Conservation (phyloP, 352 stramenopile genomes). For the Pythium periplocum region DNA sequence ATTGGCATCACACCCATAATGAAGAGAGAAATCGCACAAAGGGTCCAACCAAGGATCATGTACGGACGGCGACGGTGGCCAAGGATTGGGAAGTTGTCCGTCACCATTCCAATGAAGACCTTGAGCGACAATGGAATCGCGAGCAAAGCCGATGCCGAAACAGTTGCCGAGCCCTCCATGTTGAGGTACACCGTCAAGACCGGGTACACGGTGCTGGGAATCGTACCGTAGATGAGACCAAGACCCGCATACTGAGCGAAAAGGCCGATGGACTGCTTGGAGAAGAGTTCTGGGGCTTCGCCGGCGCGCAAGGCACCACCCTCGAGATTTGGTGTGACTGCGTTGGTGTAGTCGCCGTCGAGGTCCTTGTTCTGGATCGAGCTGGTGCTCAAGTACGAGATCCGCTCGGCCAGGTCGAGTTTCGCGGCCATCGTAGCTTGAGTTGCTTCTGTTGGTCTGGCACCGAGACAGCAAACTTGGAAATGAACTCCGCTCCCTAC, state of each 20-base stretch:
- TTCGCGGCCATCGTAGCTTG: not conserved
- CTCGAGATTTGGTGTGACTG: slow-evolving; percentile 4
- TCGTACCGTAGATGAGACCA: slow-evolving; percentile 24
- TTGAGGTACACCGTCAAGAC: slow-evolving; percentile 28
- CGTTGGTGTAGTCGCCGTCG: slow-evolving; percentile 3
- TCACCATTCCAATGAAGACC: slow-evolving; percentile 30
- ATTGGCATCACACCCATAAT: slow-evolving; percentile 22
- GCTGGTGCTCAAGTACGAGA: slow-evolving; percentile 18
- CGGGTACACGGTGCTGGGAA: slow-evolving; percentile 23
- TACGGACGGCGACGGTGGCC: slow-evolving; percentile 32
- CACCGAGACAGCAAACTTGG: not conserved
- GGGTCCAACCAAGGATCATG: slow-evolving; percentile 30
- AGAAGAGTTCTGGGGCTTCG: slow-evolving; percentile 15
- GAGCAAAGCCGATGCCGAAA: slow-evolving; percentile 20
- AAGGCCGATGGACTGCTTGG: slow-evolving; percentile 20
- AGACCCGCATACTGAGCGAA: slow-evolving; percentile 26
- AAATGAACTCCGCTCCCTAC: slow-evolving; percentile 2
- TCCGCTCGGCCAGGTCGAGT: slow-evolving; percentile 12
- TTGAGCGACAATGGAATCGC: slow-evolving; percentile 33
- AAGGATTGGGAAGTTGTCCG: slow-evolving; percentile 30
- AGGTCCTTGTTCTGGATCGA: slow-evolving; percentile 8
- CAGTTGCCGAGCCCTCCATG: slow-evolving; percentile 23
- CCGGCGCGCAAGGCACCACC: slow-evolving; percentile 16
- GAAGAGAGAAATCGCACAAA: slow-evolving; percentile 15
- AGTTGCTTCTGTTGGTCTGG: not conserved